phyloP scores from a whole-genome alignment of 306 rosid genomes.

The Prunus kanzakura region DNA sequence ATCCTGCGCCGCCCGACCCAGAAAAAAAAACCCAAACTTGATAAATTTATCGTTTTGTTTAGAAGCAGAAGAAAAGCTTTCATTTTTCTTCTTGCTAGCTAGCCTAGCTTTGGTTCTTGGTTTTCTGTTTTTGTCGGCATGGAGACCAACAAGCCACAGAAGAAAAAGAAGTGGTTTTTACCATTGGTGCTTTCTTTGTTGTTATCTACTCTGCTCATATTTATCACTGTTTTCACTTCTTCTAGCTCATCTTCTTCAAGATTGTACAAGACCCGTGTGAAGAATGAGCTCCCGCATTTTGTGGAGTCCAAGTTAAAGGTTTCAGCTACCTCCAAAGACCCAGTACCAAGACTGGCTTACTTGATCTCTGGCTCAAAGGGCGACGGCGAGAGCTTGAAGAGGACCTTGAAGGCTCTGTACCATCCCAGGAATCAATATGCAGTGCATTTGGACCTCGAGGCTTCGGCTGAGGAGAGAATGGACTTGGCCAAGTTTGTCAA shows the following conservation, averaged over 20 bases:
- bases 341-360: slow-evolving; percentile 65
- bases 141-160: slow-evolving; percentile 46
- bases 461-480: slow-evolving; percentile 54
- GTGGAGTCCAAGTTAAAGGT: slow-evolving; percentile 53
- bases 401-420: slow-evolving; percentile 65
- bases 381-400: slow-evolving; percentile 60
- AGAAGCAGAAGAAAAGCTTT: neutral
- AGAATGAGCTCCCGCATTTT: slow-evolving; percentile 31
- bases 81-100: neutral
- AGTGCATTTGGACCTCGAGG: slow-evolving; percentile 72
- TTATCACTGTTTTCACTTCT: slow-evolving; percentile 31
- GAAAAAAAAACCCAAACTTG: neutral
- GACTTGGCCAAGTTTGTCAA: slow-evolving; percentile 49
- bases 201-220: slow-evolving; percentile 34
- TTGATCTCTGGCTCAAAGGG: slow-evolving; percentile 78
- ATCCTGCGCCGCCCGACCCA: neutral
- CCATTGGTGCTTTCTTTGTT: slow-evolving; percentile 35
- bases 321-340: slow-evolving; percentile 26
- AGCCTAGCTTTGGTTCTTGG: neutral
- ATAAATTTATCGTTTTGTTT: neutral
- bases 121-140: slow-evolving; percentile 5
- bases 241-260: slow-evolving; percentile 23
- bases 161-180: slow-evolving; percentile 52
- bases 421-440: slow-evolving; percentile 70
- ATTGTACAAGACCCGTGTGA: slow-evolving; percentile 21